Base-by-base conservation (phyloP, 441 rosid genomes). In the Syzygium syzygioides region DNA sequence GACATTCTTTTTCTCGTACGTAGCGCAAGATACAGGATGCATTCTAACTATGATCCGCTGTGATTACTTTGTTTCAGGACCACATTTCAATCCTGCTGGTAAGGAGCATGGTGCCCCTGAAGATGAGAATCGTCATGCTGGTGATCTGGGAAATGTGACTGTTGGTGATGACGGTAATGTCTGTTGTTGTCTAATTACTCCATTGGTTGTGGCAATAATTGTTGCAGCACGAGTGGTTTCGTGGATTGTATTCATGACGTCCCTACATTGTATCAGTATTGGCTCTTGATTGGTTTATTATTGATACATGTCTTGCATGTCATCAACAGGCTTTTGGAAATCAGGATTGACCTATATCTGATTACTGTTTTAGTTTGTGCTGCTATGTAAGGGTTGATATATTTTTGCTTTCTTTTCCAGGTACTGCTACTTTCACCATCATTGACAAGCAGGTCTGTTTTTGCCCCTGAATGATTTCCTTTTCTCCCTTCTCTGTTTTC, bases 51-150 rank as follows among this genome's bases (percentile, higher is more conserved):
- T 55, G 37, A 55, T 15, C 12, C 9, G n/a, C 32, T 19, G 4
- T 25, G 48, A 86, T 64, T 55, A 62, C 45, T 66, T 85, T 37
- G 23, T 54, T 14, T 88, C 89, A 98, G 99, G 99, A 57, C 99
- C 99, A 20, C 99, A 97, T 88, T 98, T 93, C 87, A 98, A 98
- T 93, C 99, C 99, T 88, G 94, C 87, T 88, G 91, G 92, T 86
- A 98, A 98, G 92, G 95, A 95, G 86, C 99, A 98, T 87, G 99
- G 99, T 93, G 97, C 98, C 76, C 98, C 99, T 11, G 95, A 90
- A 80, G 99, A 98, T 87, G 96, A 91, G 86, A 92, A 90, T 53
- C 98, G 99, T 28, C 99, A 97, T 94, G 99, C 99, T 88, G 99
- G 99, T 68, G 99, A 98, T 94, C 90, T 97, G 57, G 99, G 99